phyloP scores from a whole-genome alignment of 345 rosid genomes.

The Eucalyptus marginata region DNA sequence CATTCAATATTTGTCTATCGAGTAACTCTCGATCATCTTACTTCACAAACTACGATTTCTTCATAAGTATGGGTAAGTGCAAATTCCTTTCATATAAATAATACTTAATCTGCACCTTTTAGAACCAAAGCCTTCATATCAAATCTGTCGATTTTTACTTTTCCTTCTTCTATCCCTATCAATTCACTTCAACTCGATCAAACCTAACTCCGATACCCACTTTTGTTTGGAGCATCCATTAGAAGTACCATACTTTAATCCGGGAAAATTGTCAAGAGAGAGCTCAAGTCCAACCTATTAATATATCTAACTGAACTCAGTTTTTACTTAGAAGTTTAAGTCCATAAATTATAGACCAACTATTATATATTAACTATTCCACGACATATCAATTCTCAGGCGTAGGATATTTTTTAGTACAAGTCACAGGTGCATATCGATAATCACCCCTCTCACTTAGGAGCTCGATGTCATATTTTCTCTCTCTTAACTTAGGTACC shows the following conservation, averaged over 20 bases:
- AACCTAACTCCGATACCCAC: neutral
- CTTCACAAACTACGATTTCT: neutral
- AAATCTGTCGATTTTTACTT: too few relatives aligned
- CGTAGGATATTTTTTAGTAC: too few relatives aligned
- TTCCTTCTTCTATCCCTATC: neutral
- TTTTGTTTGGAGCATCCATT: neutral
- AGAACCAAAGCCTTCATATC: neutral
- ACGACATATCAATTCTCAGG: neutral
- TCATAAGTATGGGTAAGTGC: neutral
- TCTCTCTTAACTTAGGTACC: neutral
- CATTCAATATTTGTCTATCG: neutral
- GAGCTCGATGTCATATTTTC: too few relatives aligned
- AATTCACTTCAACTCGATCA: neutral
- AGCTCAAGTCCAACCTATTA: neutral
- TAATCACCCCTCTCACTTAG: neutral
- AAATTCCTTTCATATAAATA: neutral
- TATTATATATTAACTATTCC: too few relatives aligned
- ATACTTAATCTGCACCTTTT: neutral
- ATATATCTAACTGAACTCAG: neutral
- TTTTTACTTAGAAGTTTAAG: too few relatives aligned
- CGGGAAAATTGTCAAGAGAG: rapidly evolving
- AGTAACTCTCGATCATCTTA: neutral
- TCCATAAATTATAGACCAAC: neutral
- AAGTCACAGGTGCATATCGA: too few relatives aligned
- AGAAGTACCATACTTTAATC: neutral